These are phyloP conservation scores for Tricholoma hemisulphureum DNA, from an alignment of 768 basidiomycete genomes.

Conservation along the genomic window DNA sequence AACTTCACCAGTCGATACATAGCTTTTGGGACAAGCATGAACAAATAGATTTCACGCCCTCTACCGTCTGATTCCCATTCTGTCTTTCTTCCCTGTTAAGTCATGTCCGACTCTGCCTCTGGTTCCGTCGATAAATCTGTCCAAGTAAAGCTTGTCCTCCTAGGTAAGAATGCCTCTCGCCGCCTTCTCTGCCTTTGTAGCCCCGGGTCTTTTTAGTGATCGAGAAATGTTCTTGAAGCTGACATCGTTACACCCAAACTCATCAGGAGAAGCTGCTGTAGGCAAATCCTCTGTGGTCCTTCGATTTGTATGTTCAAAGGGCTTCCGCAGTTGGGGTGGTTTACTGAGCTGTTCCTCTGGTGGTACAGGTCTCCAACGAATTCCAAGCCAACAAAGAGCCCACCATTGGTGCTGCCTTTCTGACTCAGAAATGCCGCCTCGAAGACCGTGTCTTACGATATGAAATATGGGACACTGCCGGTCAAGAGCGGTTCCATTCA, in stretches of 20 bases:
- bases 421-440: conserved; percentile 92
- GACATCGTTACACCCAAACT: conserved; percentile 11
- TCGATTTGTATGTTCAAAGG: conserved; percentile 71
- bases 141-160: conserved; percentile 95
- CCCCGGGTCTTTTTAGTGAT: conserved; percentile 1
- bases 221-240: not conserved
- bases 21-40: not conserved
- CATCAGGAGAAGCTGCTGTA: conserved; percentile 92
- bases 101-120: conserved; percentile 75
- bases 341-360: conserved; percentile 12
- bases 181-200: conserved; percentile 7
- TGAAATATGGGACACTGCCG: conserved; percentile 98
- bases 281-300: conserved; percentile 99
- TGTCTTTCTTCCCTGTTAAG: conserved; percentile 9
- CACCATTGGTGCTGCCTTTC: conserved; percentile 94
- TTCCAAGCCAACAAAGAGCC: conserved; percentile 99
- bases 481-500: conserved; percentile 96
- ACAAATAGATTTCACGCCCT: conserved; percentile 1
- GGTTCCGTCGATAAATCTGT: conserved; percentile 84
- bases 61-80: conserved; percentile 8
- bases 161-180: conserved; percentile 56
- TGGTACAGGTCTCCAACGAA: conserved; percentile 85
- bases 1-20: no score
- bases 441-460: conserved; percentile 92
- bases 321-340: conserved; percentile 2